Percentiles rank a stretch among this genome's conserved stretches.
phyloP scores from a whole-genome alignment of 345 rosid species.

The Bretschneidera sinensis region DNA sequence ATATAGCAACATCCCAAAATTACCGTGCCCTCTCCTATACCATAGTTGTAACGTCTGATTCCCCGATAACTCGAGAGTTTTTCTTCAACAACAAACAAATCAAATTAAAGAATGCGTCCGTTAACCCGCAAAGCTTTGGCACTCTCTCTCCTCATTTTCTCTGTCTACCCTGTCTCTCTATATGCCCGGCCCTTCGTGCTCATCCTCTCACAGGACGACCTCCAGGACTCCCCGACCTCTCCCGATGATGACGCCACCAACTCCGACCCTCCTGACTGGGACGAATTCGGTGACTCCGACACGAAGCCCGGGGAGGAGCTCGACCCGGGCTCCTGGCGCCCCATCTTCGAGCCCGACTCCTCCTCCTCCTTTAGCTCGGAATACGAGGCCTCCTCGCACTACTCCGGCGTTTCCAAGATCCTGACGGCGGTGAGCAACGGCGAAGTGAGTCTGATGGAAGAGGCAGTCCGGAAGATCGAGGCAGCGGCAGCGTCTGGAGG shows the following conservation, averaged over 20 bases:
- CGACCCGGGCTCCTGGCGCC: conserved; percentile 95
- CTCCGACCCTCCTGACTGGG: conserved; percentile 43
- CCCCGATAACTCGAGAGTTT: no score
- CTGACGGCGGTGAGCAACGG: conserved; percentile 49
- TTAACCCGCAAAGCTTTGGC: background rate
- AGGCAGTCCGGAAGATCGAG: conserved; percentile 65
- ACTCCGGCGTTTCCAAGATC: conserved; percentile 51
- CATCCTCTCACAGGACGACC: conserved; percentile 79
- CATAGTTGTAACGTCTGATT: no score
- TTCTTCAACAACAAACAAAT: no score
- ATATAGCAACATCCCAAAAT: background rate
- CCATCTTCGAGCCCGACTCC: conserved; percentile 74
- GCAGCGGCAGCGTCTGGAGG: conserved; percentile 48
- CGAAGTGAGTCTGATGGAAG: conserved; percentile 59
- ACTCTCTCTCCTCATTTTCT: conserved; percentile 32
- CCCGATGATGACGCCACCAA: conserved; percentile 40
- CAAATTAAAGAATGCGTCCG: background rate
- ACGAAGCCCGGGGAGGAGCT: conserved; percentile 69
- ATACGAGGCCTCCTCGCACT: conserved; percentile 38
- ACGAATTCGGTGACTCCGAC: conserved; percentile 70
- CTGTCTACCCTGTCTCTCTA: conserved; percentile 28
- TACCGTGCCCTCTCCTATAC: background rate
- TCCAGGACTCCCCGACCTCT: conserved; percentile 46
- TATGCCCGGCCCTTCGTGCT: conserved; percentile 69
- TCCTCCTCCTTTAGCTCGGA: conserved; percentile 11